These are phyloP conservation scores for Pichia sp. DNA, from an alignment of 1,139 yeast species.

Conservation along the genomic window DNA sequence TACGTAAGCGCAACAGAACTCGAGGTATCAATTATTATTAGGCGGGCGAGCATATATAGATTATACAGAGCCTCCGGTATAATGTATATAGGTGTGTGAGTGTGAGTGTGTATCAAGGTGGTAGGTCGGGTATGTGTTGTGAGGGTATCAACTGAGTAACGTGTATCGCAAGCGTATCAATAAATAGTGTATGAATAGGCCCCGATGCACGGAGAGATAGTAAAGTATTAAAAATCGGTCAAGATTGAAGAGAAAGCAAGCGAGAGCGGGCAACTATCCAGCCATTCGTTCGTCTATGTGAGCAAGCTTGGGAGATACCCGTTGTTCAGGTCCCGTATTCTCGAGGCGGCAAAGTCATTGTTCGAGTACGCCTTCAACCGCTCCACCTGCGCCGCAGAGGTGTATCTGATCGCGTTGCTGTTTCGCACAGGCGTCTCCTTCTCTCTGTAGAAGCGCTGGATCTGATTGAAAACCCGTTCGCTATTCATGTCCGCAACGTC, in stretches of 20 bases:
- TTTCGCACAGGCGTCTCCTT: not conserved
- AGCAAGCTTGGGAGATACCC: not conserved
- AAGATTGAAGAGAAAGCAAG: too few species aligned
- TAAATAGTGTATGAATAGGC: too few species aligned
- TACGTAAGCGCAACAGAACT: not conserved
- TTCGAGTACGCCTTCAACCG: conserved; percentile 10
- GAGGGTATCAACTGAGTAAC: too few species aligned
- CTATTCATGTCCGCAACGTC: not conserved
- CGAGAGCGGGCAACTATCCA: too few species aligned
- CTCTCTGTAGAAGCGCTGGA: not conserved
- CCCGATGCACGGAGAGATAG: not conserved
- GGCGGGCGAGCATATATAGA: too few species aligned
- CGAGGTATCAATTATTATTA: not conserved
- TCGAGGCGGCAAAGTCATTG: not conserved
- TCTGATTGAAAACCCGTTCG: not conserved
- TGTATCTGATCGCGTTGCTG: conserved; percentile 1
- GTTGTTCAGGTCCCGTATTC: conserved; percentile 1
- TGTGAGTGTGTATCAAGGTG: not conserved
- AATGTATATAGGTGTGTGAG: not conserved
- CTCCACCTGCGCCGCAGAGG: conserved; percentile 13
- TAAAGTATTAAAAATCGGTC: not conserved
- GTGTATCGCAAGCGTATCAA: too few species aligned
- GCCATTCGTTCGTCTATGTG: not conserved
- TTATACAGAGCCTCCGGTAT: too few species aligned
- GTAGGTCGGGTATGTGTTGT: not conserved